phyloP scores from a whole-genome alignment of 129 eudicot species.

The Mikania micrantha region DNA sequence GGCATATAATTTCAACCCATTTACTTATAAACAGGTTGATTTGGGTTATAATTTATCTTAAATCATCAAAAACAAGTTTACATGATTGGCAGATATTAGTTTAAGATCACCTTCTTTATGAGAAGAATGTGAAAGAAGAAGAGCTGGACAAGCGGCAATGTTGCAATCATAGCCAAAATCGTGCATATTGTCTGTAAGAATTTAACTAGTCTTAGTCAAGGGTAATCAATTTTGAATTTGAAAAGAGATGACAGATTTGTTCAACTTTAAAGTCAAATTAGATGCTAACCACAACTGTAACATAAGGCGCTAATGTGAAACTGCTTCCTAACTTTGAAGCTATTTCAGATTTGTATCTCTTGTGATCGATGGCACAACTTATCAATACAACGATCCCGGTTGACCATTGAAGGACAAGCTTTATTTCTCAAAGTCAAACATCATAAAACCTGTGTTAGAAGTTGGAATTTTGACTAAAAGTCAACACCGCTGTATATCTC shows the following conservation, averaged over 20 bases:
- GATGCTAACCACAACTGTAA: conserved; percentile 79
- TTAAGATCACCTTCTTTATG: conserved; percentile 62
- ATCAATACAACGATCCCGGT: conserved; percentile 86
- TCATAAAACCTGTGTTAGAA: conserved; percentile 25
- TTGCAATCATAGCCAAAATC: conserved; percentile 90
- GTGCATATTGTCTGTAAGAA: conserved; percentile 75
- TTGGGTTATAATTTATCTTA: neutral
- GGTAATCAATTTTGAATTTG: neutral
- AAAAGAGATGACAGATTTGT: neutral
- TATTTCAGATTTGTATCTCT: conserved; percentile 45
- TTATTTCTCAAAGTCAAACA: conserved; percentile 65
- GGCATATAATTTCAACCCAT: neutral
- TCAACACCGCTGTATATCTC: conserved; percentile 10
- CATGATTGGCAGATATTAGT: neutral
- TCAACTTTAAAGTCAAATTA: neutral
- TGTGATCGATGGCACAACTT: conserved; percentile 57
- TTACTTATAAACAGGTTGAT: neutral
- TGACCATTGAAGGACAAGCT: conserved; percentile 98
- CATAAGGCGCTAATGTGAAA: conserved; percentile 78
- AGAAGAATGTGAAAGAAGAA: conserved; percentile 98
- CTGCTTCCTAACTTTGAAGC: conserved; percentile 88
- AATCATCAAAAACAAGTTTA: neutral
- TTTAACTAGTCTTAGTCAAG: neutral
- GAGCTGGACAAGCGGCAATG: conserved; percentile 86
- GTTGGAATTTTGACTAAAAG: conserved; percentile 27